Conservation (phyloP, 495 filamentous ascomycete genomes). For the Neurospora sp. region DNA sequence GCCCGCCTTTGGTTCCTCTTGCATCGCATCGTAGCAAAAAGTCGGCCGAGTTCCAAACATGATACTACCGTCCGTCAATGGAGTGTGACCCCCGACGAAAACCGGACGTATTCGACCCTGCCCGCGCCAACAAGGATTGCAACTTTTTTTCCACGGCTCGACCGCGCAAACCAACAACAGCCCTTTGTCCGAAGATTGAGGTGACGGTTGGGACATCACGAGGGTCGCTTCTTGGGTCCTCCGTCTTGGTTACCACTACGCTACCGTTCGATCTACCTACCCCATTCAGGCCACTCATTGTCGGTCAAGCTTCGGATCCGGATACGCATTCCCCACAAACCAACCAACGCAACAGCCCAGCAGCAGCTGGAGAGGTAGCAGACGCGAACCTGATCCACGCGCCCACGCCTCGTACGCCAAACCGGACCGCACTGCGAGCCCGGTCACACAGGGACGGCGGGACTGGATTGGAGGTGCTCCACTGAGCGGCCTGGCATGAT, state of each 20-base stretch:
- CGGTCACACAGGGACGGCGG: neutral
- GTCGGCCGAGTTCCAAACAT: neutral
- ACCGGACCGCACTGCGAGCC: neutral
- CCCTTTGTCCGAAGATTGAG: neutral
- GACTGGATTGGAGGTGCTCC: neutral
- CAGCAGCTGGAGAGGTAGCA: neutral
- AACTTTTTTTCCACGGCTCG: neutral
- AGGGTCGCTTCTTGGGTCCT: neutral
- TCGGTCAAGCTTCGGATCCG: neutral
- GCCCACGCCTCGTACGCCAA: neutral
- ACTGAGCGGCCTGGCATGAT: slow-evolving; percentile 16
- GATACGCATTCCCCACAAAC: neutral
- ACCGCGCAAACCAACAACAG: neutral
- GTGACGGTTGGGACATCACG: neutral
- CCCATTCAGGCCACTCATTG: neutral
- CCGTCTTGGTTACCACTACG: neutral
- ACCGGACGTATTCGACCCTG: neutral
- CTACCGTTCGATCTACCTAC: neutral
- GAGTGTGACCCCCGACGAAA: neutral
- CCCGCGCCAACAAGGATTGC: neutral
- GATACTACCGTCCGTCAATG: neutral
- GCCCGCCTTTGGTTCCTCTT: neutral
- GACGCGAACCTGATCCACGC: neutral
- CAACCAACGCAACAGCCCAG: neutral
- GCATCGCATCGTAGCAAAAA: neutral